Conservation (phyloP, 2,329 filamentous ascomycete genomes). For the Botrytis byssoidea region DNA sequence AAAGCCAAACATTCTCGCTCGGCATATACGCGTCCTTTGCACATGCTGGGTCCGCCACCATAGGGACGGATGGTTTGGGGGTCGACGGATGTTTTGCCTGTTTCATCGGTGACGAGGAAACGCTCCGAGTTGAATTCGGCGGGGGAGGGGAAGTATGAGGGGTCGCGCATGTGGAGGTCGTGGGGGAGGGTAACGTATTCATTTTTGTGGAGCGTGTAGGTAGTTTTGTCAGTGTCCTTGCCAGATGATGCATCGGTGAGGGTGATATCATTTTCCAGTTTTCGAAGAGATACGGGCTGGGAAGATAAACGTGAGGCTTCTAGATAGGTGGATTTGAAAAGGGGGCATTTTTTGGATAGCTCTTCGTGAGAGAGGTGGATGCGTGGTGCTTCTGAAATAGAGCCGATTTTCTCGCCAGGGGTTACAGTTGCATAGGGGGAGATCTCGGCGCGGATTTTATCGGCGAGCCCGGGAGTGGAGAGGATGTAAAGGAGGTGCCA, state of each 20-base stretch:
- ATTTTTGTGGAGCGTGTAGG: slow-evolving; percentile 44
- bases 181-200: slow-evolving; percentile 47
- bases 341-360: slow-evolving; percentile 45
- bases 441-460: slow-evolving; percentile 47
- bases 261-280: slow-evolving; percentile 42
- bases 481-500: slow-evolving; percentile 51
- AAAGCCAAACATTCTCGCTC: slow-evolving; percentile 51
- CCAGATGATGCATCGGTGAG: slow-evolving; percentile 28
- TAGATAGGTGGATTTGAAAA: slow-evolving; percentile 47
- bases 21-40: slow-evolving; percentile 51
- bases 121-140: slow-evolving; percentile 45
- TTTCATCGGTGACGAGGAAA: slow-evolving; percentile 42
- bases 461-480: slow-evolving; percentile 42
- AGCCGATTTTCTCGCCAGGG: slow-evolving; percentile 36
- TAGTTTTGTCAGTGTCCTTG: slow-evolving; percentile 34
- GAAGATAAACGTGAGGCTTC: slow-evolving; percentile 48
- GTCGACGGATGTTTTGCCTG: not conserved
- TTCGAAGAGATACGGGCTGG: slow-evolving; percentile 44
- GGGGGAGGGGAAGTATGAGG: slow-evolving; percentile 42
- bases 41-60: slow-evolving; percentile 49
- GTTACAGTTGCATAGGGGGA: slow-evolving; percentile 43
- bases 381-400: slow-evolving; percentile 37
- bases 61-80: slow-evolving; percentile 46
- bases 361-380: slow-evolving; percentile 44
- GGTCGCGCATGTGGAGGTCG: slow-evolving; percentile 45